A percentile compares a stretch with the other conserved stretches of the same genome.
phyloP scores from a whole-genome alignment of 176 grass and related monocot genomes.

The Hyparrhenia diplandra region DNA sequence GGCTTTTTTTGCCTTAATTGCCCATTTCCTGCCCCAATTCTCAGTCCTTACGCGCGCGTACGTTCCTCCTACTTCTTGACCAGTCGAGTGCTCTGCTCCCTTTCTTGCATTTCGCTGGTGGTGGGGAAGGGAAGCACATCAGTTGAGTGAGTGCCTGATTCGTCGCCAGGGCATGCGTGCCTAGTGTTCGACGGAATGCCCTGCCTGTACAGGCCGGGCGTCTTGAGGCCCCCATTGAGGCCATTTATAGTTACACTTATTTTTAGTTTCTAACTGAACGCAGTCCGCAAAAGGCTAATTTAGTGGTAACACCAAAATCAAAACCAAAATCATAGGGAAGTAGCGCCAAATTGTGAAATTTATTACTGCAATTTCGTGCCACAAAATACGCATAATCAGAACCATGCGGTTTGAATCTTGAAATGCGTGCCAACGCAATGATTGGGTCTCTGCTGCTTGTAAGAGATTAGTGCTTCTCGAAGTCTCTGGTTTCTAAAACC shows the following conservation, averaged over 20 bases:
- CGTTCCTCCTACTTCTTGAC: neutral
- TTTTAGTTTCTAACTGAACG: neutral
- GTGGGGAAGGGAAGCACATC: neutral
- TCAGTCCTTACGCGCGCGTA: neutral
- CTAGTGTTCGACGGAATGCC: constrained; percentile 34
- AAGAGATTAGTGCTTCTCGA: neutral
- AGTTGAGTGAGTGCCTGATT: neutral
- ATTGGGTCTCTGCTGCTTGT: neutral
- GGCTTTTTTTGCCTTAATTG: neutral
- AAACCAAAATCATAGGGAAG: neutral
- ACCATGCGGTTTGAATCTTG: neutral
- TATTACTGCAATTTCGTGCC: neutral
- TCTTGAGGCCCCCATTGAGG: neutral
- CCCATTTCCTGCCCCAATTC: neutral
- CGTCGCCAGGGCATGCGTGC: neutral
- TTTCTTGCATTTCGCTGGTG: neutral
- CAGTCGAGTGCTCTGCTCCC: neutral
- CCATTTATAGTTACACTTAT: neutral
- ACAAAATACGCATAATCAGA: neutral
- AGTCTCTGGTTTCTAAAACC: neutral
- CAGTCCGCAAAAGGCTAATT: neutral
- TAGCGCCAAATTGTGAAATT: neutral
- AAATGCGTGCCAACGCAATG: neutral
- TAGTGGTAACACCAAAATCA: neutral
- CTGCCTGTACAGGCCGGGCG: neutral